These are phyloP conservation scores for Pseudozyma sp. DNA, from an alignment of 1,284 basidiomycete genomes.

Conservation along the genomic window DNA sequence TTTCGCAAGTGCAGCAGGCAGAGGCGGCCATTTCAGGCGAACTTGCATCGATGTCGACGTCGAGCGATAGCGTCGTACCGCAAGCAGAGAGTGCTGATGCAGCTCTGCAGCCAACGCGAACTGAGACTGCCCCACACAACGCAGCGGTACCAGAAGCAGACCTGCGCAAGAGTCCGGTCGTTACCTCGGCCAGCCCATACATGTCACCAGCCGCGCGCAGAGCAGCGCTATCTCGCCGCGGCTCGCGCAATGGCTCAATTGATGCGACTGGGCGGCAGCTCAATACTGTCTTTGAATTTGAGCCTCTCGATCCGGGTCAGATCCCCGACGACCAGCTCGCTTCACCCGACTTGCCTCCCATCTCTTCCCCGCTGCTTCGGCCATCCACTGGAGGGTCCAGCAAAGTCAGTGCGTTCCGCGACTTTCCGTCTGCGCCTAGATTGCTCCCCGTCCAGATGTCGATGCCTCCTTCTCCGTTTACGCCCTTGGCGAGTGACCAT, in stretches of 20 bases:
- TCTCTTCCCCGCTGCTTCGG: constrained; percentile 35
- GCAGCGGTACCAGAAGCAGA: constrained; percentile 8
- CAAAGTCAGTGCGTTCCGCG: constrained; percentile 29
- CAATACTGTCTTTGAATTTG: constrained; percentile 45
- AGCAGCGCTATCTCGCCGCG: constrained; percentile 26
- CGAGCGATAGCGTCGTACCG: not conserved
- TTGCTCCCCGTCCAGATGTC: constrained; percentile 54
- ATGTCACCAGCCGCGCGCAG: constrained; percentile 22
- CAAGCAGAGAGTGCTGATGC: not conserved
- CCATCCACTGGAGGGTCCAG: constrained; percentile 25
- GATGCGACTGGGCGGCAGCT: constrained; percentile 39
- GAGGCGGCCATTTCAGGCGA: not conserved
- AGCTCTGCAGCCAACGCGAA: constrained; percentile 1
- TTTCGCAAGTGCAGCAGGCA: not conserved
- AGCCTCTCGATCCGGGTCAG: constrained; percentile 30
- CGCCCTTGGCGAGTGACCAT: constrained; percentile 37
- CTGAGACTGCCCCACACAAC: not conserved
- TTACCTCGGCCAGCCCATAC: constrained; percentile 26
- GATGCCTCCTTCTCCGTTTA: constrained; percentile 47
- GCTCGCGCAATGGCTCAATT: constrained; percentile 32
- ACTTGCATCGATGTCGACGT: not conserved
- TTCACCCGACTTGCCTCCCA: constrained; percentile 43
- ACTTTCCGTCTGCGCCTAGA: constrained; percentile 45
- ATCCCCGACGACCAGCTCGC: constrained; percentile 43
- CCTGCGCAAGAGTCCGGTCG: constrained; percentile 25